A percentile compares a stretch with the other conserved stretches of the same genome.
These are phyloP conservation scores for Mycena galericulata DNA, from an alignment of 768 basidiomycete genomes.

Conservation along the genomic window DNA sequence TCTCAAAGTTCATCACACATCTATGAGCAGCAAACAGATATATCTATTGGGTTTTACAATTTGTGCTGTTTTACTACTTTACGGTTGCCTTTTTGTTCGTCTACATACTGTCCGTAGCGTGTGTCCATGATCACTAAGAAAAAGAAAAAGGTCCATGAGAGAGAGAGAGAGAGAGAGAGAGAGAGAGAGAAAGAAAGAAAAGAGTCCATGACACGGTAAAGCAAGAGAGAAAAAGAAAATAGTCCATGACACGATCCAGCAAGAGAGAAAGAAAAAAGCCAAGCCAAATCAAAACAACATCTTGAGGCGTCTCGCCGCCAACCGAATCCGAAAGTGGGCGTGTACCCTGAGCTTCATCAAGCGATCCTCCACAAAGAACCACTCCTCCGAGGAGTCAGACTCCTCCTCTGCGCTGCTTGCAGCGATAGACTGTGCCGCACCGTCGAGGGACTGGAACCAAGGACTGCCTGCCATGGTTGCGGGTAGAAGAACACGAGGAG, in stretches of 20 bases:
- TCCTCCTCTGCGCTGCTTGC: no score
- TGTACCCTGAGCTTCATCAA: constrained; percentile 12
- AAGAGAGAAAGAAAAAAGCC: not conserved
- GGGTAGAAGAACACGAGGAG: constrained; percentile 25
- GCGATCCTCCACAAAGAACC: no score
- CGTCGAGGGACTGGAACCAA: constrained; percentile 31
- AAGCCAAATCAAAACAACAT: constrained; percentile 12
- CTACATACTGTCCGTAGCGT: no score
- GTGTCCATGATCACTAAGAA: not conserved
- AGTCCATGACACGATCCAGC: not conserved
- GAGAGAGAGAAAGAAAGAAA: not conserved
- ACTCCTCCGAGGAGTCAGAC: no score
- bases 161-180: not conserved
- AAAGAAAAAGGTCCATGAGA: not conserved
- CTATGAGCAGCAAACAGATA: no score
- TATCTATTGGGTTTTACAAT: no score
- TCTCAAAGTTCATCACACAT: no score
- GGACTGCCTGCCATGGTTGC: constrained; percentile 27
- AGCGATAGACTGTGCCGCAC: constrained; percentile 7
- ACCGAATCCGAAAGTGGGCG: not conserved
- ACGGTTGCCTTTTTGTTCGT: not conserved
- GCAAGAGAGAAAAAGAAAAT: not conserved
- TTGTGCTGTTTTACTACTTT: no score
- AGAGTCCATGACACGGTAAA: no score
- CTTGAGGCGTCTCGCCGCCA: constrained; percentile 7